phyloP scores from a whole-genome alignment of 106 monocot genomes.

The Narthecium ossifragum region DNA sequence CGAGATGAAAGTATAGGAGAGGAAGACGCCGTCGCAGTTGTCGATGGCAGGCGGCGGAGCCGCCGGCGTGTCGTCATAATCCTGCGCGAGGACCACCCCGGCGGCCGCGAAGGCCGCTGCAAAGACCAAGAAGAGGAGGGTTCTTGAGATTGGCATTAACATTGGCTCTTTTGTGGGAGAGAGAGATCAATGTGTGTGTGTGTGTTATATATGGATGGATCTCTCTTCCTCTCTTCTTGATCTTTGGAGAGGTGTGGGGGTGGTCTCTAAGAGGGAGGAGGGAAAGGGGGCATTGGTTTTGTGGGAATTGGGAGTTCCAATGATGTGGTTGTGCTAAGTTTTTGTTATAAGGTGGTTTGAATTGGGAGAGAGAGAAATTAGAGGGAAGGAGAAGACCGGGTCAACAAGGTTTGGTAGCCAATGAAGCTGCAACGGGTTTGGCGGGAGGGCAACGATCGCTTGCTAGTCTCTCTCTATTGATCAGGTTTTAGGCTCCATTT shows the following conservation, averaged over 20 bases:
- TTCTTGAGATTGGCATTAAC: neutral
- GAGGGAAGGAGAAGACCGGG: neutral
- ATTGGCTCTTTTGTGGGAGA: no score
- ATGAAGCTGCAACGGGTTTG: neutral
- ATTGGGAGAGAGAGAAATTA: neutral
- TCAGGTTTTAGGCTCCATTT: no score
- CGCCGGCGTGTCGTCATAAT: constrained; percentile 11
- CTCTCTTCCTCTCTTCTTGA: neutral
- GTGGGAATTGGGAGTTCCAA: no score
- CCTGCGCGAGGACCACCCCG: constrained; percentile 19
- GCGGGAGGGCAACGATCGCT: no score
- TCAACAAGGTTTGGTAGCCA: constrained; percentile 3
- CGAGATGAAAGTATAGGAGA: constrained; percentile 56
- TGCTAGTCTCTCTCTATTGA: no score
- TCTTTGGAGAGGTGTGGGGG: no score
- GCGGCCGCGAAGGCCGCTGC: neutral
- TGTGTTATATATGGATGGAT: neutral
- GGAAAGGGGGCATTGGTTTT: no score
- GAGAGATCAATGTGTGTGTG: neutral
- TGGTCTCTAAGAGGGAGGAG: no score
- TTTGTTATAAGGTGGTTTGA: neutral
- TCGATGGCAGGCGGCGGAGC: constrained; percentile 29
- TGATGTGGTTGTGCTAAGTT: no score
- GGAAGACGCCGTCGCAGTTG: constrained; percentile 52
- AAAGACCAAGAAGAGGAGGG: constrained; percentile 19